Conservation (phyloP, 2,329 filamentous ascomycete species). For the Fusarium abutilonis region DNA sequence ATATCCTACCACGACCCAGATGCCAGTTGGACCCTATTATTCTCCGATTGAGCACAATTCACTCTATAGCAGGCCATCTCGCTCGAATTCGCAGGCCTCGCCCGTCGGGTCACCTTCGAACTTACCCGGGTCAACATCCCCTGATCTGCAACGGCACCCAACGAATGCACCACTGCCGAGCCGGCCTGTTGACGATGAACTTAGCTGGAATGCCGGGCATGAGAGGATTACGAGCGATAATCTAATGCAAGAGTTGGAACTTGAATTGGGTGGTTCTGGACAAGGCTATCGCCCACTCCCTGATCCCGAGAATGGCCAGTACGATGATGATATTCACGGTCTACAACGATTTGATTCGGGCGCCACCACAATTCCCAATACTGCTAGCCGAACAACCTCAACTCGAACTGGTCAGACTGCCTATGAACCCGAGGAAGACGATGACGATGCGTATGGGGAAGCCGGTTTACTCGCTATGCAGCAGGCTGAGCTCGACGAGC, state of each 20-base stretch:
- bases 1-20: slow-evolving; percentile 63
- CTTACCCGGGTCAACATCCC: slow-evolving; percentile 52
- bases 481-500: slow-evolving; percentile 82
- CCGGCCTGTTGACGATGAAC: slow-evolving; percentile 59
- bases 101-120: slow-evolving; percentile 57
- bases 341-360: slow-evolving; percentile 62
- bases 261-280: slow-evolving; percentile 56
- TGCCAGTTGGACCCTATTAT: slow-evolving; percentile 63
- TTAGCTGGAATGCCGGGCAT: slow-evolving; percentile 54
- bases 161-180: slow-evolving; percentile 69
- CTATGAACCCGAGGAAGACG: slow-evolving; percentile 61
- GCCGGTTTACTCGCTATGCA: slow-evolving; percentile 86
- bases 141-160: slow-evolving; percentile 65
- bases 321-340: slow-evolving; percentile 55
- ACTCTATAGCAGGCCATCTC: slow-evolving; percentile 56
- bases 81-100: slow-evolving; percentile 63
- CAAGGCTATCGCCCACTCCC: slow-evolving; percentile 51
- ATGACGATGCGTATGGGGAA: slow-evolving; percentile 88
- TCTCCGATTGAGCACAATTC: slow-evolving; percentile 58
- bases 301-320: slow-evolving; percentile 57
- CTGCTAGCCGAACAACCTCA: slow-evolving; percentile 38
- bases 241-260: slow-evolving; percentile 68
- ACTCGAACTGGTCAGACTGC: slow-evolving; percentile 32
- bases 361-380: slow-evolving; percentile 56
- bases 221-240: slow-evolving; percentile 60